A percentile compares a stretch with the other conserved stretches of the same genome.
These are phyloP conservation scores for Sphaceloma murrayae DNA, from an alignment of 2,329 filamentous ascomycete genomes.

Conservation along the genomic window DNA sequence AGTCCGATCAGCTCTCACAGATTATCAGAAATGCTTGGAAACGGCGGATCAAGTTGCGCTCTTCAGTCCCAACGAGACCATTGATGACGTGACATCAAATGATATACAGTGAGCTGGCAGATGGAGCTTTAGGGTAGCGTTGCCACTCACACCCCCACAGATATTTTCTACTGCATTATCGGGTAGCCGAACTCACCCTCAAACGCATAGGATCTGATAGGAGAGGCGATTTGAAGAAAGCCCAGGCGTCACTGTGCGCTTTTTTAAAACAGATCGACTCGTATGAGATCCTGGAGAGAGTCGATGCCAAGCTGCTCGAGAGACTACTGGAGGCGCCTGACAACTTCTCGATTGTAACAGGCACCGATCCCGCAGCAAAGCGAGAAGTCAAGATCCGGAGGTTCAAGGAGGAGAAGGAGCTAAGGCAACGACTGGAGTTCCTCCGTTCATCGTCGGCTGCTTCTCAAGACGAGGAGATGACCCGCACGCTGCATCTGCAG, in stretches of 20 bases:
- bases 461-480: conserved; percentile 71
- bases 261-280: conserved; percentile 69
- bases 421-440: conserved; percentile 74
- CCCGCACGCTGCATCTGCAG: conserved; percentile 68
- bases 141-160: conserved; percentile 30
- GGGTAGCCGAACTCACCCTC: conserved; percentile 69
- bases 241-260: conserved; percentile 63
- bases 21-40: conserved; percentile 63
- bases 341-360: conserved; percentile 63
- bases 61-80: conserved; percentile 81
- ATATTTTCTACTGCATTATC: conserved; percentile 67
- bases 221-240: conserved; percentile 50
- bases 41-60: conserved; percentile 63
- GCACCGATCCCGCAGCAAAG: conserved; percentile 56
- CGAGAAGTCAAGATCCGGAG: conserved; percentile 77
- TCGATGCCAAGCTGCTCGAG: conserved; percentile 61
- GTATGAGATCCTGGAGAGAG: conserved; percentile 60
- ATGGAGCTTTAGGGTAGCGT: background rate
- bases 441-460: conserved; percentile 50
- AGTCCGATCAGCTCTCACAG: conserved; percentile 55
- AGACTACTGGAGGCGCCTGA: conserved; percentile 61
- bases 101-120: conserved; percentile 58
- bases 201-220: conserved; percentile 56
- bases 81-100: conserved; percentile 78
- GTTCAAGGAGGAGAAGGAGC: conserved; percentile 74